These are phyloP conservation scores for Scheffersomyces quercinus DNA, from an alignment of 1,139 yeast species.

Conservation along the genomic window DNA sequence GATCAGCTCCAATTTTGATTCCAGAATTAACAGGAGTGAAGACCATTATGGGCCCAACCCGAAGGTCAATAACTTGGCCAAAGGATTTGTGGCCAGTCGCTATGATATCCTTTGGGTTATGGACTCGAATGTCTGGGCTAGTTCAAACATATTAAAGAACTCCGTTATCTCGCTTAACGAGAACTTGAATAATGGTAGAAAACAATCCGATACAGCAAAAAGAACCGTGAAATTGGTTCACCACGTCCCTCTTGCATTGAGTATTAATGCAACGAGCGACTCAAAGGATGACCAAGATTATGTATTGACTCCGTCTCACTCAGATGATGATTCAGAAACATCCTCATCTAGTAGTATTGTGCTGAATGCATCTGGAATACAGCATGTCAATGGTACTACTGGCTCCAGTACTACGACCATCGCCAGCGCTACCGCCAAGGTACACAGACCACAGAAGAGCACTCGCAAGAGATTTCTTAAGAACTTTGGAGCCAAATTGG, in stretches of 20 bases:
- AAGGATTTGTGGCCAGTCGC: conserved; percentile 69
- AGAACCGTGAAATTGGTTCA: conserved; percentile 71
- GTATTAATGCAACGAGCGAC: conserved; percentile 18
- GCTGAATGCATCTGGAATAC: background rate
- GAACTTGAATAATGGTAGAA: conserved; percentile 49
- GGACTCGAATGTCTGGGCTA: conserved; percentile 85
- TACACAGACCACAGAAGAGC: background rate
- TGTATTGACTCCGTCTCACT: background rate
- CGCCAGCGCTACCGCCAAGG: background rate
- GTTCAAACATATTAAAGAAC: conserved; percentile 63
- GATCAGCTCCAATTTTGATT: conserved; percentile 42
- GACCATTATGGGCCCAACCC: conserved; percentile 84
- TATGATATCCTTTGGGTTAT: conserved; percentile 83
- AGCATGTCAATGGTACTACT: background rate
- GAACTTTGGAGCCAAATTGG: conserved; percentile 66
- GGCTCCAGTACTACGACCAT: background rate
- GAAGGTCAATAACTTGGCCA: conserved; percentile 79
- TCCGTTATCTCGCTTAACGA: conserved; percentile 57
- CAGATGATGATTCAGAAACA: background rate
- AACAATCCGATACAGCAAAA: conserved; percentile 7
- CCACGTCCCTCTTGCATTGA: conserved; percentile 72
- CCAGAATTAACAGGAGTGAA: conserved; percentile 17
- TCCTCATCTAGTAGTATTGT: background rate
- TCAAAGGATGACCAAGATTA: background rate
- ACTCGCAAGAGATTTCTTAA: conserved; percentile 18